These are phyloP conservation scores for Blastomyces gilchristii DNA, from an alignment of 2,329 filamentous ascomycete genomes.

Conservation along the genomic window DNA sequence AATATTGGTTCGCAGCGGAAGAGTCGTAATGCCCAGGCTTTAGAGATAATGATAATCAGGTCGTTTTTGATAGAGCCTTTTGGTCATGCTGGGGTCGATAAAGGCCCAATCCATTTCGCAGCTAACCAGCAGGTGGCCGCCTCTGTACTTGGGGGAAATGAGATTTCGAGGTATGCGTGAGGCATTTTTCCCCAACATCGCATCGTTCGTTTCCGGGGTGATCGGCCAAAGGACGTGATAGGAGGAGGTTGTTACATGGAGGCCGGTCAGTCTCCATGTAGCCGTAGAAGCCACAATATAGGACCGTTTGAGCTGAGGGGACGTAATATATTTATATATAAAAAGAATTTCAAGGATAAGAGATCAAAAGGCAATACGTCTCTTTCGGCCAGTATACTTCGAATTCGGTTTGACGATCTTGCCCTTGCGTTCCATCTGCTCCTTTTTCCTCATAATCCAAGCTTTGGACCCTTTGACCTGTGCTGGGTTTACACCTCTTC, in stretches of 20 bases:
- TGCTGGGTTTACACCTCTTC: conserved; percentile 40
- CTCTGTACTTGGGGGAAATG: neutral
- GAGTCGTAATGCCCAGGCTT: neutral
- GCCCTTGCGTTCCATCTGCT: conserved; percentile 84
- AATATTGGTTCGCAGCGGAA: neutral
- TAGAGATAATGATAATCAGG: neutral
- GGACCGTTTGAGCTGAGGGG: neutral
- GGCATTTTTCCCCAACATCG: neutral
- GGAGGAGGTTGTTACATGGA: neutral
- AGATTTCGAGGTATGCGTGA: neutral
- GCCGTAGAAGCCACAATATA: neutral
- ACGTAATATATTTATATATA: too few species aligned
- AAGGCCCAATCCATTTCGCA: neutral
- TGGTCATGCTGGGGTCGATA: neutral
- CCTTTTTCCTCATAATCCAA: conserved; percentile 57
- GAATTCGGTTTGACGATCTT: conserved; percentile 86
- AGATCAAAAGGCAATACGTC: conserved; percentile 62
- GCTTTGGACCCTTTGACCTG: conserved; percentile 41
- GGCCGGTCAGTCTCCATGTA: neutral
- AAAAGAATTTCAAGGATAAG: neutral
- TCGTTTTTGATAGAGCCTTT: neutral
- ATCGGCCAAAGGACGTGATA: neutral
- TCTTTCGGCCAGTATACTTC: conserved; percentile 88
- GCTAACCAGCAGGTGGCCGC: neutral
- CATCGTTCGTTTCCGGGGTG: neutral